These are phyloP conservation scores for California macrophylla DNA, from an alignment of 441 rosid species.

Conservation along the genomic window DNA sequence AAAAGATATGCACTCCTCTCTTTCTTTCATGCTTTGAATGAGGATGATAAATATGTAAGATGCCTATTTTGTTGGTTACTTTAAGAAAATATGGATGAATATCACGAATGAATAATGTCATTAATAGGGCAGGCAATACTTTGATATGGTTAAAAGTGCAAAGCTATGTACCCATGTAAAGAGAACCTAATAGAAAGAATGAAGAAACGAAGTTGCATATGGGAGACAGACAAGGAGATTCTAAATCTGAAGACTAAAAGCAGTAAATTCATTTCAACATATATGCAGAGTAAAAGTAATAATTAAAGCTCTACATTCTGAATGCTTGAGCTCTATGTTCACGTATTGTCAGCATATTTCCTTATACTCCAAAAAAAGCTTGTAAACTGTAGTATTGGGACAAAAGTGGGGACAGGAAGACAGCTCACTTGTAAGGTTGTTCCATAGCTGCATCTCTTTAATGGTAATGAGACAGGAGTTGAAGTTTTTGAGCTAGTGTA, in stretches of 20 bases:
- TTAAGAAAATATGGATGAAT: not conserved
- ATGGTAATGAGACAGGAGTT: conserved; percentile 39
- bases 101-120: not conserved
- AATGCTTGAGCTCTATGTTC: not conserved
- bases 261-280: not conserved
- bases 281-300: not conserved
- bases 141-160: not conserved
- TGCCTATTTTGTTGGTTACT: not conserved
- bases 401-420: not conserved
- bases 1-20: not conserved
- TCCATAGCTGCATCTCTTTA: conserved; percentile 45
- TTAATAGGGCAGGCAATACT: not conserved
- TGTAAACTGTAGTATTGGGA: not conserved
- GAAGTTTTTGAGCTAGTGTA: conserved; percentile 31
- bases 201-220: not conserved
- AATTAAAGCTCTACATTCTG: not conserved
- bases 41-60: not conserved
- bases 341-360: not conserved
- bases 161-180: not conserved
- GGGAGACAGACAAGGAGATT: not conserved
- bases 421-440: conserved; percentile 45
- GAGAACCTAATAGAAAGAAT: not conserved
- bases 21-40: not conserved
- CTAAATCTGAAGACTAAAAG: not conserved
- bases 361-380: not conserved